Percentiles rank a stretch among this genome's conserved stretches.
Conservation (phyloP, 257 asterid genomes). For the Orobanche coerulescens region DNA sequence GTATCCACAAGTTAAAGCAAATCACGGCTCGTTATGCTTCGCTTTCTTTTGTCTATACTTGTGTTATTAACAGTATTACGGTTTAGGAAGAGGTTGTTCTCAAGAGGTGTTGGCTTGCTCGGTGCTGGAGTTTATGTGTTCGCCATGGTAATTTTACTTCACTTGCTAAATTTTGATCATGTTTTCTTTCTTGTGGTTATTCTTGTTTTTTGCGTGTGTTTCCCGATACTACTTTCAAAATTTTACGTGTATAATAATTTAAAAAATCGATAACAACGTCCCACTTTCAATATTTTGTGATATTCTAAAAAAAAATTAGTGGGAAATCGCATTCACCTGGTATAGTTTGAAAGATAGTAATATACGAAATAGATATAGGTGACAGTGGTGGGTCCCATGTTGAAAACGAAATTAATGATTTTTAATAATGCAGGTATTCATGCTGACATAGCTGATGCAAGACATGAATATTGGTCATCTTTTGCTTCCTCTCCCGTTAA, state of each 20-base stretch:
- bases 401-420: too few relatives aligned
- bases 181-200: too few relatives aligned
- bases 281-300: too few relatives aligned
- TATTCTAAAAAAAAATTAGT: too few relatives aligned
- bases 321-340: too few relatives aligned
- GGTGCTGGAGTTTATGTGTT: constrained; percentile 72
- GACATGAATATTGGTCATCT: constrained; percentile 74
- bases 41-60: constrained; percentile 26
- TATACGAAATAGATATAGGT: too few relatives aligned
- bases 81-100: constrained; percentile 87
- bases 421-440: constrained; percentile 52
- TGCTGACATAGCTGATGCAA: constrained; percentile 65
- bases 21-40: not conserved
- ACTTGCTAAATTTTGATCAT: not conserved
- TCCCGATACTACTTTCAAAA: too few relatives aligned
- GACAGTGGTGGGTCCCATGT: too few relatives aligned
- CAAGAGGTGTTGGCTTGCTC: constrained; percentile 95
- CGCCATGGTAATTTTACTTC: constrained; percentile 41
- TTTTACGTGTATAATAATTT: too few relatives aligned
- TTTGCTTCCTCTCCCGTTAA: constrained; percentile 59
- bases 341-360: too few relatives aligned
- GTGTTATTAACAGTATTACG: constrained; percentile 37
- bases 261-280: too few relatives aligned
- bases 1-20: constrained; percentile 35
- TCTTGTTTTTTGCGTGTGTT: too few relatives aligned